Conservation (phyloP, 148 eudicot species). For the Salicornia ramosissima region DNA sequence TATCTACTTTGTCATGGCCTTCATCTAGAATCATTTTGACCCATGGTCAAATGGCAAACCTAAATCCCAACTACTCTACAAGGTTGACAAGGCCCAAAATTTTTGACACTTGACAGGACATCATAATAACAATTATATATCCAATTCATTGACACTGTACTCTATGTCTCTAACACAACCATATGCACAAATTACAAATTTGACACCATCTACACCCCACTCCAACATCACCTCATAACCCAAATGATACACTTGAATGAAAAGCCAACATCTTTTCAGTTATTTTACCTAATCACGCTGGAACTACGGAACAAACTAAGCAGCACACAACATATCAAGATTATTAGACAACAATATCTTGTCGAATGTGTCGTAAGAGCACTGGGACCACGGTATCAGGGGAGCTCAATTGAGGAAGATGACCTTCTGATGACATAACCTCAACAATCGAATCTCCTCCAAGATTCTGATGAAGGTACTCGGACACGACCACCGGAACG, state of each 20-base stretch:
- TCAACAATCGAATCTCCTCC: constrained; percentile 81
- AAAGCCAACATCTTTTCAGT: neutral
- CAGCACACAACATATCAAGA: neutral
- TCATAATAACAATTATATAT: no score
- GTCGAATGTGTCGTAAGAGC: constrained; percentile 63
- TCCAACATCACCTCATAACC: neutral
- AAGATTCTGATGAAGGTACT: constrained; percentile 79
- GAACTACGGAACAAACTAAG: neutral
- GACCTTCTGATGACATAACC: constrained; percentile 85
- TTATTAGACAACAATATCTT: constrained; percentile 39
- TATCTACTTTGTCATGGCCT: no score
- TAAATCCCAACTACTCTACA: no score
- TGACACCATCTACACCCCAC: neutral
- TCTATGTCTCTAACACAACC: neutral
- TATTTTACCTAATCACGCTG: neutral
- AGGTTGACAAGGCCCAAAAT: no score
- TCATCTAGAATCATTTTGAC: no score
- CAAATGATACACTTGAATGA: constrained; percentile 15
- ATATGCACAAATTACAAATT: neutral
- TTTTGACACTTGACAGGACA: no score
- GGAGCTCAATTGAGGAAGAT: constrained; percentile 87
- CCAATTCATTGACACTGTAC: neutral
- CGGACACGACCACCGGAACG: constrained; percentile 83
- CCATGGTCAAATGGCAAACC: no score
- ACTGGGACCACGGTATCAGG: constrained; percentile 77